These are phyloP conservation scores for Decorospora gaudefroyi DNA, from an alignment of 2,329 filamentous ascomycete genomes.

Conservation along the genomic window DNA sequence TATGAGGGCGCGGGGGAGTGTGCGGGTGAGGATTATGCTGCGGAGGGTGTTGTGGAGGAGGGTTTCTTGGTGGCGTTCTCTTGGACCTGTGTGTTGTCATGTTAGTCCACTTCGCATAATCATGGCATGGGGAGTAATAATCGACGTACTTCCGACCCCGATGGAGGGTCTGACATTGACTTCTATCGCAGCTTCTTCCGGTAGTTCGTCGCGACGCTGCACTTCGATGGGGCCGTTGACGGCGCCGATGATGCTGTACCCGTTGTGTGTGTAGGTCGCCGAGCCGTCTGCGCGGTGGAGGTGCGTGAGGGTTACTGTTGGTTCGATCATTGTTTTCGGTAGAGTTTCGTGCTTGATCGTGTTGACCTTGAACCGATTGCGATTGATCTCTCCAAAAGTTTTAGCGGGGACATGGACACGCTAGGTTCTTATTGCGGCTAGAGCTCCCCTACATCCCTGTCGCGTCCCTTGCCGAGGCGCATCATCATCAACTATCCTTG, in stretches of 20 bases:
- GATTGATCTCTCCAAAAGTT: conserved; percentile 26
- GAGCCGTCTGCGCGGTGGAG: conserved; percentile 79
- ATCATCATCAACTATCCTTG: conserved; percentile 18
- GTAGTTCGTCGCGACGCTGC: conserved; percentile 82
- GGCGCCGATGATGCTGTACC: conserved; percentile 80
- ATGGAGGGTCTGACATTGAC: conserved; percentile 85
- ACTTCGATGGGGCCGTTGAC: conserved; percentile 95
- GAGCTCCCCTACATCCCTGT: too few species aligned
- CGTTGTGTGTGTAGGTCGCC: conserved; percentile 72
- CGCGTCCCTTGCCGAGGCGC: conserved; percentile 26
- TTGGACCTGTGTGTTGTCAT: conserved; percentile 42
- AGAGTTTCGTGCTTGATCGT: neutral
- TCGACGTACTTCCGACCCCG: conserved; percentile 71
- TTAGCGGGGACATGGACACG: conserved; percentile 31
- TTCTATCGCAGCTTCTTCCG: conserved; percentile 88
- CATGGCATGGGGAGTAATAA: too few species aligned
- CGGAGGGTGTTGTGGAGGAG: conserved; percentile 72
- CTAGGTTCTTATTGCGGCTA: conserved; percentile 25
- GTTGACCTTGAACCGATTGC: neutral
- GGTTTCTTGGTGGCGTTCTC: conserved; percentile 75
- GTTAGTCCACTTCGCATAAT: too few species aligned
- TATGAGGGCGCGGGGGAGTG: conserved; percentile 76
- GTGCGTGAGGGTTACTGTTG: conserved; percentile 43
- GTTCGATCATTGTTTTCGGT: conserved; percentile 31
- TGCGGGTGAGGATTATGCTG: conserved; percentile 73